These are phyloP conservation scores for Gynandropsis gynandra DNA, from an alignment of 345 rosid species.

Conservation along the genomic window DNA sequence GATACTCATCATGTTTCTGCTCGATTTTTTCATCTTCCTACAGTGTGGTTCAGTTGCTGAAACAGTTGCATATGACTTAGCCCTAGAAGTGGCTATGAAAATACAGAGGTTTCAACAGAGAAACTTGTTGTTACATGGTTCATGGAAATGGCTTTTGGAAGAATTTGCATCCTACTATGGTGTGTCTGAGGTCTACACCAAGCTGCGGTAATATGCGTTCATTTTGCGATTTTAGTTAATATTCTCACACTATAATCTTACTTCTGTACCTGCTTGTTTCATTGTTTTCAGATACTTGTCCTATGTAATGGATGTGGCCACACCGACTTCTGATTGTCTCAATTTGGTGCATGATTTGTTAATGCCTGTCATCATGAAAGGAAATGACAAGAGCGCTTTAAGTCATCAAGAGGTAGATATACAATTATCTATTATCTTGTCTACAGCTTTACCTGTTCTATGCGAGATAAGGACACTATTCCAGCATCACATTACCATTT, in stretches of 20 bases:
- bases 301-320: slow-evolving; percentile 95
- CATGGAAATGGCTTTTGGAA: slow-evolving; percentile 94
- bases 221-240: slow-evolving; percentile 8
- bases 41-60: slow-evolving; percentile 97
- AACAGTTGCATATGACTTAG: slow-evolving; percentile 93
- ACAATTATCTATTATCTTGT: too few relatives aligned
- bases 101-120: slow-evolving; percentile 85
- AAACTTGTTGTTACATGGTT: slow-evolving; percentile 64
- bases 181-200: slow-evolving; percentile 80
- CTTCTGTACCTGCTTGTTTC: slow-evolving; percentile 15
- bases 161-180: slow-evolving; percentile 96
- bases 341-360: slow-evolving; percentile 73
- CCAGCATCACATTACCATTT: too few relatives aligned
- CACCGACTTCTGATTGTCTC: slow-evolving; percentile 96
- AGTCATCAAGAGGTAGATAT: slow-evolving; percentile 97
- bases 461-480: too few relatives aligned
- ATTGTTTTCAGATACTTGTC: slow-evolving; percentile 66
- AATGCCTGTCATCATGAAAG: slow-evolving; percentile 83
- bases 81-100: slow-evolving; percentile 86
- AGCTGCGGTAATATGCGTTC: slow-evolving; percentile 54
- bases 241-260: too few relatives aligned
- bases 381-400: slow-evolving; percentile 62
- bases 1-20: too few relatives aligned
- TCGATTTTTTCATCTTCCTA: slow-evolving; percentile 14
- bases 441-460: too few relatives aligned